These are phyloP conservation scores for Podospora pseudoanserina DNA, from an alignment of 495 filamentous ascomycete species.

Conservation along the genomic window DNA sequence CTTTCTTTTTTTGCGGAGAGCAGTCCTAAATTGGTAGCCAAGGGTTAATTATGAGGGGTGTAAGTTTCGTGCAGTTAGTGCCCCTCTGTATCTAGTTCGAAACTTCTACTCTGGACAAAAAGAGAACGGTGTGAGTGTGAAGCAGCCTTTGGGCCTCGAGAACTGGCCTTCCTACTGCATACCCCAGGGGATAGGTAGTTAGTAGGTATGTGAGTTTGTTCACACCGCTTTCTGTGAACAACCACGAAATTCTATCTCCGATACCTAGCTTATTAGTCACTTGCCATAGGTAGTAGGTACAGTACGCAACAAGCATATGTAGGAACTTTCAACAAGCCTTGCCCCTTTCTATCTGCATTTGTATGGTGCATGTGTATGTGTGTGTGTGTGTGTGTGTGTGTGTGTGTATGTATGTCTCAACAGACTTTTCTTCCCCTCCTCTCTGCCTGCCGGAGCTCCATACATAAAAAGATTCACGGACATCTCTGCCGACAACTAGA, in stretches of 20 bases:
- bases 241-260: not conserved
- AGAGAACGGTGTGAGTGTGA: too few relatives aligned
- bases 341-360: not conserved
- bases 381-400: not conserved
- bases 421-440: not conserved
- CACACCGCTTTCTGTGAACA: not conserved
- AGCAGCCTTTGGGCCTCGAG: too few relatives aligned
- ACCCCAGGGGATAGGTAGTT: too few relatives aligned
- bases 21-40: too few relatives aligned
- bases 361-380: too few relatives aligned
- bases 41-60: too few relatives aligned
- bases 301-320: not conserved
- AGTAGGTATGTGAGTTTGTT: too few relatives aligned
- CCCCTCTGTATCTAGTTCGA: too few relatives aligned
- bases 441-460: not conserved
- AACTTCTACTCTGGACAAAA: too few relatives aligned
- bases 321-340: not conserved
- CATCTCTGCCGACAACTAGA: not conserved
- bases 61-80: too few relatives aligned
- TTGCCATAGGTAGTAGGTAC: not conserved
- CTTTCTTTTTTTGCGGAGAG: too few relatives aligned
- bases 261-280: not conserved
- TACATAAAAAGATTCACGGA: not conserved
- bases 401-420: not conserved
- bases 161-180: too few relatives aligned